phyloP scores from a whole-genome alignment of 1,284 basidiomycete genomes.

The Testicularia cyperi region DNA sequence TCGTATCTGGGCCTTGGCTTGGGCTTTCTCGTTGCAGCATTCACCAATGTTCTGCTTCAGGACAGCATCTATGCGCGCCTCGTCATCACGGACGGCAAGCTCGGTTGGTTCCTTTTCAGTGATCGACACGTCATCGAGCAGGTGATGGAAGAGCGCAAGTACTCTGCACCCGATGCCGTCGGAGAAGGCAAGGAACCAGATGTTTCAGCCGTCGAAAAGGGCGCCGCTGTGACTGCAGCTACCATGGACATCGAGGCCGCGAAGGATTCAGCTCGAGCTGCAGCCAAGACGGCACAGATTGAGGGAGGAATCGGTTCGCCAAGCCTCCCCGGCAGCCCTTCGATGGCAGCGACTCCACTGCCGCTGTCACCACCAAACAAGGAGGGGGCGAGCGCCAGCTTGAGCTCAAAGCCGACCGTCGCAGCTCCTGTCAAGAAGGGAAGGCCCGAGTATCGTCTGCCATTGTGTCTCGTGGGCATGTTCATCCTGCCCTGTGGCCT shows the following conservation, averaged over 20 bases:
- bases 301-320: too few species aligned
- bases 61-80: constrained; percentile 62
- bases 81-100: constrained; percentile 27
- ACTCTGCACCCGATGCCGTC: too few species aligned
- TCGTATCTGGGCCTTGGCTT: constrained; percentile 62
- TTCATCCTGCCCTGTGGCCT: constrained; percentile 62
- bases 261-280: too few species aligned
- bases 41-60: constrained; percentile 60
- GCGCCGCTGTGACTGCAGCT: too few species aligned
- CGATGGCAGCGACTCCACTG: too few species aligned
- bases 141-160: constrained; percentile 1
- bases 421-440: constrained; percentile 30
- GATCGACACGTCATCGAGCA: constrained; percentile 6
- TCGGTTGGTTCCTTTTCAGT: constrained; percentile 35
- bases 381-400: too few species aligned
- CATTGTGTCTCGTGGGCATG: constrained; percentile 63
- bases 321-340: too few species aligned
- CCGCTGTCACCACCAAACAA: too few species aligned
- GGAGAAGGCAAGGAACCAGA: too few species aligned
- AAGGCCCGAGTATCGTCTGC: constrained; percentile 55
- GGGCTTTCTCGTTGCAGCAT: constrained; percentile 61
- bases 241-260: constrained; percentile 1
- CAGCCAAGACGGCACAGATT: too few species aligned
- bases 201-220: too few species aligned
- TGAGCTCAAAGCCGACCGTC: too few species aligned